These are phyloP conservation scores for Cyberlindnera mrakii DNA, from an alignment of 805 yeast species.

Conservation along the genomic window DNA sequence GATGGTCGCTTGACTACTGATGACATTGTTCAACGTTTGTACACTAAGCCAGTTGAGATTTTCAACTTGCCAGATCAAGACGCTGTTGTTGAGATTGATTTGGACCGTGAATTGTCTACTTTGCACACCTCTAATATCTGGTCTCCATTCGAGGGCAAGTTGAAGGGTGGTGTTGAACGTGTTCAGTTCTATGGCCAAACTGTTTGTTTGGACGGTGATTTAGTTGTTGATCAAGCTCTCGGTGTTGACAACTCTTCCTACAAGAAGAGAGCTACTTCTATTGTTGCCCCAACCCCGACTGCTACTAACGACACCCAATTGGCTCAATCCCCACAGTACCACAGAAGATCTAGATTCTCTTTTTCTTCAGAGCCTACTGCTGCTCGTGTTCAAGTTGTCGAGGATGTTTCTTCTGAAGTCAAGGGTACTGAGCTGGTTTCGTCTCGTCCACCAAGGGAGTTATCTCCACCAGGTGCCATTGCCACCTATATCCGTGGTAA, in stretches of 20 bases:
- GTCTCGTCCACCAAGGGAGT: constrained; percentile 64
- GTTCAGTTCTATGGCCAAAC: constrained; percentile 75
- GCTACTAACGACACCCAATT: constrained; percentile 25
- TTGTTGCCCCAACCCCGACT: constrained; percentile 19
- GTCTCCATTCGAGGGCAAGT: constrained; percentile 52
- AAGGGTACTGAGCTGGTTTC: constrained; percentile 69
- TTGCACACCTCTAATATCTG: constrained; percentile 36
- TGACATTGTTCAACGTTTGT: constrained; percentile 67
- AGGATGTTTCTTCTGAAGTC: constrained; percentile 25
- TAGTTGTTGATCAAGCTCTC: constrained; percentile 51
- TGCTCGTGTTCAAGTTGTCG: constrained; percentile 29
- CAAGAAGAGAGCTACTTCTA: constrained; percentile 24
- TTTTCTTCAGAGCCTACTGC: constrained; percentile 36
- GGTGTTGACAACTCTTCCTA: constrained; percentile 40
- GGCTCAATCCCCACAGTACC: constrained; percentile 31
- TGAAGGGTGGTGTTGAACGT: constrained; percentile 84
- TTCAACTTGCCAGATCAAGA: constrained; percentile 81
- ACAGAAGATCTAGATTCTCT: constrained; percentile 43
- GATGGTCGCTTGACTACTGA: constrained; percentile 65
- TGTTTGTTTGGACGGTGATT: constrained; percentile 76
- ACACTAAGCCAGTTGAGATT: constrained; percentile 74
- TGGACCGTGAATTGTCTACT: constrained; percentile 58
- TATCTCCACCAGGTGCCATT: constrained; percentile 75
- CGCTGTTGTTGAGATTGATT: constrained; percentile 73
- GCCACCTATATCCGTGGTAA: constrained; percentile 68